Conservation (phyloP, 169 alveolate species). For the Eimeria necatrix region DNA sequence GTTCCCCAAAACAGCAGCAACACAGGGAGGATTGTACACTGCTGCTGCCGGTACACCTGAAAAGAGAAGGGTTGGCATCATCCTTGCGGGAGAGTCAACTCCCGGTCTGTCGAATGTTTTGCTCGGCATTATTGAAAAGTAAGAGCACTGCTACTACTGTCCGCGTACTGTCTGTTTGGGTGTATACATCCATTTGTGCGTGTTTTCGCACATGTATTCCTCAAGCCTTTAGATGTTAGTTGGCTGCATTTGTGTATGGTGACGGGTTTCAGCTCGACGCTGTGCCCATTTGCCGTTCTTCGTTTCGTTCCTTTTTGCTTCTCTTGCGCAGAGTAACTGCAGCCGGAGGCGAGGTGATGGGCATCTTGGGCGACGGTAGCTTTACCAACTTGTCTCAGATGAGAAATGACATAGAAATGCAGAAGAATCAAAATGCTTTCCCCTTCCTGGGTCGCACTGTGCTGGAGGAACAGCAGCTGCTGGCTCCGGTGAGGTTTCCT, state of each 20-base stretch:
- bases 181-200: not conserved
- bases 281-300: not conserved
- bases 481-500: not conserved
- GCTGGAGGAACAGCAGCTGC: conserved; percentile 18
- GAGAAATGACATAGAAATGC: not conserved
- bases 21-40: not conserved
- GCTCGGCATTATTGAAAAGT: conserved; percentile 92
- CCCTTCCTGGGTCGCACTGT: conserved; percentile 60
- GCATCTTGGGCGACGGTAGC: not conserved
- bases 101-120: conserved; percentile 97
- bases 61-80: conserved; percentile 91
- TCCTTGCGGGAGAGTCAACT: conserved; percentile 95
- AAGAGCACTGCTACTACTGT: not conserved
- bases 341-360: conserved; percentile 28
- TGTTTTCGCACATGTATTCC: too few relatives aligned
- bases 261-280: too few relatives aligned
- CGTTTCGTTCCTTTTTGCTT: not conserved
- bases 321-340: not conserved
- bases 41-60: not conserved
- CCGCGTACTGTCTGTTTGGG: not conserved
- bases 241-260: not conserved
- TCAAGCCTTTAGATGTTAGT: not conserved
- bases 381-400: not conserved
- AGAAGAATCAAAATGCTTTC: not conserved
- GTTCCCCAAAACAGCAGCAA: not conserved